Evolutionary conservation across 2,329 filamentous ascomycete genomes (phyloP).

Genomic region (Dendryphion nanum): DNA sequence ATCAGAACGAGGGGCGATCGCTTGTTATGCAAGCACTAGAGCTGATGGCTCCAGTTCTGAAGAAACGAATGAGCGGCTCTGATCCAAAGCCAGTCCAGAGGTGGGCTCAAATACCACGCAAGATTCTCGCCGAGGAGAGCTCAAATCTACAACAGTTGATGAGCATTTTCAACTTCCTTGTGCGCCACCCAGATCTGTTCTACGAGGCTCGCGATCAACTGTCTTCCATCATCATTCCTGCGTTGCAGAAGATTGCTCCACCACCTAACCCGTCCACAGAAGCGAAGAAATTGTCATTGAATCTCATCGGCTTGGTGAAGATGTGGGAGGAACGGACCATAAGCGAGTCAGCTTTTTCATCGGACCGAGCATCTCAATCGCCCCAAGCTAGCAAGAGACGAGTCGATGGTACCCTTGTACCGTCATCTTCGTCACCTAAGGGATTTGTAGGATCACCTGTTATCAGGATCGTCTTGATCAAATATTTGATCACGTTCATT

Average conservation of each 20-base stretch:
- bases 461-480: conserved; percentile 78
- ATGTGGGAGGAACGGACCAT: conserved; percentile 87
- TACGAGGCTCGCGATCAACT: conserved; percentile 94
- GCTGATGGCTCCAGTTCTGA: conserved; percentile 89
- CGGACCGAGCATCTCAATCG: conserved; percentile 60
- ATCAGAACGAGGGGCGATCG: conserved; percentile 89
- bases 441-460: conserved; percentile 46
- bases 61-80: conserved; percentile 71
- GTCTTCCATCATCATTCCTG: conserved; percentile 81
- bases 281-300: conserved; percentile 85
- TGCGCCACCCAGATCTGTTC: conserved; percentile 88
- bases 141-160: conserved; percentile 95
- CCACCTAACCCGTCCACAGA: conserved; percentile 85
- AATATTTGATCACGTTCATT: conserved; percentile 95
- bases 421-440: conserved; percentile 53
- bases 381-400: conserved; percentile 71
- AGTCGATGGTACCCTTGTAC: conserved; percentile 62
- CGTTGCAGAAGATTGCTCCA: conserved; percentile 81
- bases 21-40: conserved; percentile 93
- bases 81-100: conserved; percentile 66
- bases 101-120: conserved; percentile 87
- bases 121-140: conserved; percentile 89
- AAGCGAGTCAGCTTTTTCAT: conserved; percentile 47
- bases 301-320: conserved; percentile 87
- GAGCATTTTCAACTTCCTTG: conserved; percentile 95